Base-by-base conservation (phyloP, 1,139 yeast genomes). In the Blastobotrys buckinghamii region DNA sequence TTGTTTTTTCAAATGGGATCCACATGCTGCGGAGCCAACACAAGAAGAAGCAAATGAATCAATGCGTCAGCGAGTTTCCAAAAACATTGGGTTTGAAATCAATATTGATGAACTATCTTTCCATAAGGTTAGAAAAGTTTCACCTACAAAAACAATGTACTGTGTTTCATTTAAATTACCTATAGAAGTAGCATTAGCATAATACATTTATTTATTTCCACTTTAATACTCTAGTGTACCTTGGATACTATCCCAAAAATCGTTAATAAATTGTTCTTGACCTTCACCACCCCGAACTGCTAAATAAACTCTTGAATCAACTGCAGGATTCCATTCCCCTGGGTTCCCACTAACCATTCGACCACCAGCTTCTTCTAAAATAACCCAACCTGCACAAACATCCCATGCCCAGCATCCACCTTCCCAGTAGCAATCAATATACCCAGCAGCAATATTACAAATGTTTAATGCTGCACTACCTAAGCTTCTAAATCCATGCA, bases 141-240 rank as follows among this genome's bases (percentile, higher is more conserved):
- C 98, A 0, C 98, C 98, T 2, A 88, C 97, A 1, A 94, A 92
- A 64, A 92, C 92, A 32, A 92, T 92, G 98, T 90, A 79, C 64
- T 89, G 97, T 65, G 86, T 87, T 4, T 73, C 90, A 9, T 89
- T 90, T 67, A 67, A 68, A 58, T 73, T 92, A 39, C 98, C 98
- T 0, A 74, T 73, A 52, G 83, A 78, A 52, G 88, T 90, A 32
- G 96, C 96, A 29, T 29, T 32, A 36, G 9, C n/a, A 29, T 29
- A 29, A 29, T 19, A 17, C 13, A 32, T 15, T 2, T n/a, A n/a
- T n/a, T n/a, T n/a, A n/a, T n/a, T n/a, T n/a, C n/a, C n/a, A n/a
- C n/a, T 12, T 24, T 29, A 39, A 33, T 40, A 45, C 9, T 39
- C 30, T 40, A 77, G 60, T 10, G 64, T 63, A 16, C 81, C 82